These are phyloP conservation scores for Penicillium riverlandense DNA, from an alignment of 495 filamentous ascomycete species.

Conservation along the genomic window DNA sequence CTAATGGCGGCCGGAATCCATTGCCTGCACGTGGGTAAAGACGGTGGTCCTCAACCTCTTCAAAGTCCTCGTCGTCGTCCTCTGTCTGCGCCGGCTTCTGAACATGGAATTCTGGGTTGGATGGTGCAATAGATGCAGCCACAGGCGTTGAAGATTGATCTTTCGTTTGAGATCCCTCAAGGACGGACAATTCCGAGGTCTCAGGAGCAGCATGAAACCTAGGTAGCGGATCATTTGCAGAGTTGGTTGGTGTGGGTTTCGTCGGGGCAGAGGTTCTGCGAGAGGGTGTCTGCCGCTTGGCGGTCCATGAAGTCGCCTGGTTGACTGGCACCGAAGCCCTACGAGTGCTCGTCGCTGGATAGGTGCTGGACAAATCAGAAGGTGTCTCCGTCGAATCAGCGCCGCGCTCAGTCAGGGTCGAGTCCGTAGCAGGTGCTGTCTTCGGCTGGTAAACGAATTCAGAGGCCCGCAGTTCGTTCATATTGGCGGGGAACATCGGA, in stretches of 20 bases:
- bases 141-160: not conserved
- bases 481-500: slow-evolving; percentile 33
- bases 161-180: not conserved
- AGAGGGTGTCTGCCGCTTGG: too few species aligned
- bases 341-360: not conserved
- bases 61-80: slow-evolving; percentile 19
- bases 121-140: slow-evolving; percentile 4
- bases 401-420: too few species aligned
- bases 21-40: slow-evolving; percentile 62
- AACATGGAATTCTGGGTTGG: slow-evolving; percentile 1
- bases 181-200: not conserved
- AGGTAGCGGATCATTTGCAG: too few species aligned
- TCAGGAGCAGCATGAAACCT: too few species aligned
- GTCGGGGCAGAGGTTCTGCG: not conserved
- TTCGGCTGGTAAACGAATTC: not conserved
- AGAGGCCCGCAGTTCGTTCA: slow-evolving; percentile 15
- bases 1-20: slow-evolving; percentile 29
- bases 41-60: slow-evolving; percentile 42
- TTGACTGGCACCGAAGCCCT: not conserved
- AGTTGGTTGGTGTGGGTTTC: not conserved
- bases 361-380: too few species aligned
- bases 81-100: slow-evolving; percentile 3
- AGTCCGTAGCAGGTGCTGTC: not conserved
- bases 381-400: too few species aligned
- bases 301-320: not conserved